Conservation (phyloP, 345 rosid genomes). For the Bretschneidera sinensis region DNA sequence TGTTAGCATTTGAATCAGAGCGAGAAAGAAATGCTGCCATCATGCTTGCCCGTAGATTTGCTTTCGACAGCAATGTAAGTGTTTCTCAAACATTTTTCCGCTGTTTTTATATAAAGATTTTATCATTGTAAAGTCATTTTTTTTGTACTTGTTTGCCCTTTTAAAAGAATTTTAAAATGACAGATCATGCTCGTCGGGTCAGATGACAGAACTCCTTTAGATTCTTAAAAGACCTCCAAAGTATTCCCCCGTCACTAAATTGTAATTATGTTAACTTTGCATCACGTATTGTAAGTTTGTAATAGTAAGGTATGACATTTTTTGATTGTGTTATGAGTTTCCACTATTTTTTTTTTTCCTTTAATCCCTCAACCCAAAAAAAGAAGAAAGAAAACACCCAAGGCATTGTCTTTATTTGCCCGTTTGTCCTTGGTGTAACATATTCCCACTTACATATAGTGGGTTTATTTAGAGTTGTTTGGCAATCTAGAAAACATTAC, state of each 20-base stretch:
- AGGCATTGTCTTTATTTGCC: not conserved
- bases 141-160: not conserved
- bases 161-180: not conserved
- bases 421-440: not conserved
- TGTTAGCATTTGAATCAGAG: constrained; percentile 80
- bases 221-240: not conserved
- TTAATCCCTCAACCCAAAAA: not conserved
- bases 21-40: constrained; percentile 88
- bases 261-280: constrained; percentile 1
- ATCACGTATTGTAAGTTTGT: not conserved
- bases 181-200: constrained; percentile 35
- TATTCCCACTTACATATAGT: not conserved
- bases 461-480: not conserved
- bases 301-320: not conserved
- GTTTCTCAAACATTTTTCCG: not conserved
- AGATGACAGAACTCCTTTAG: constrained; percentile 22
- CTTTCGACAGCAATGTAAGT: constrained; percentile 95
- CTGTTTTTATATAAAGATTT: not conserved
- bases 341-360: not conserved
- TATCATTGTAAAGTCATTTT: not conserved
- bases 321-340: not conserved
- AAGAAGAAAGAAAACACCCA: no score
- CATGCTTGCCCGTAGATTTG: constrained; percentile 93
- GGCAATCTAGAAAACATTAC: not conserved
- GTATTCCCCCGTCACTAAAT: not conserved